These are phyloP conservation scores for Jimgerdemannia lactiflua DNA, from an alignment of 192 early-diverging fungal genomes.

Conservation along the genomic window DNA sequence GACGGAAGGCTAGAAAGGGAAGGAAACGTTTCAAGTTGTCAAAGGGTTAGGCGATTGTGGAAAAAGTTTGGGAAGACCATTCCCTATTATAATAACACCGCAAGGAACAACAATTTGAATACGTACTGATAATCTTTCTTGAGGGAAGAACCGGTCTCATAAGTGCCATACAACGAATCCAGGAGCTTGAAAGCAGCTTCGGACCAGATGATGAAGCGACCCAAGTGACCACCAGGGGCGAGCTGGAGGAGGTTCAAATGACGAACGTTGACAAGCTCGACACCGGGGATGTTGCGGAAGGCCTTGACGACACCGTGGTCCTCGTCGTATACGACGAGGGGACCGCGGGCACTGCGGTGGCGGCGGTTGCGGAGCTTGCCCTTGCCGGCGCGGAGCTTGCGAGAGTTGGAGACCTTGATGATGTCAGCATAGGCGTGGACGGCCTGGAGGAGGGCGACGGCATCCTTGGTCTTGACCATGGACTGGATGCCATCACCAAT, in stretches of 20 bases:
- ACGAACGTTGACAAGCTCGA: slow-evolving; percentile 90
- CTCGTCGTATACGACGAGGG: slow-evolving; percentile 93
- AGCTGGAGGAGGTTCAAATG: slow-evolving; percentile 97
- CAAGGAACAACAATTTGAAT: background rate
- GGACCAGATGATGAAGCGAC: slow-evolving; percentile 99
- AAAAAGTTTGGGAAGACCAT: no score
- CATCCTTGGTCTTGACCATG: slow-evolving; percentile 90
- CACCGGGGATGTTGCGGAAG: slow-evolving; percentile 98
- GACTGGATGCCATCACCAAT: slow-evolving; percentile 77
- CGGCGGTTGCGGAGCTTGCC: slow-evolving; percentile 98
- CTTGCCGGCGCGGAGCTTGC: slow-evolving; percentile 94
- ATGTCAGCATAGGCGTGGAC: slow-evolving; percentile 94
- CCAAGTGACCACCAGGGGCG: slow-evolving; percentile 97
- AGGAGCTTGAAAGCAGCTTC: slow-evolving; percentile 88
- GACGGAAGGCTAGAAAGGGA: slow-evolving; percentile 61
- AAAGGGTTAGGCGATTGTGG: no score
- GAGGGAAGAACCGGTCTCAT: slow-evolving; percentile 67
- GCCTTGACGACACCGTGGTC: slow-evolving; percentile 93
- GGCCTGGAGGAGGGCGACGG: slow-evolving; percentile 85
- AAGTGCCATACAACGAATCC: slow-evolving; percentile 91
- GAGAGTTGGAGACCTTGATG: slow-evolving; percentile 90
- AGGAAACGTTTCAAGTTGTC: no score
- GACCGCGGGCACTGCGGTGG: slow-evolving; percentile 94
- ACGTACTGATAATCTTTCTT: slow-evolving; percentile 73
- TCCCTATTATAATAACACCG: no score